Base-by-base conservation (phyloP, 2,329 filamentous ascomycete species). In the Penicillium sp. region DNA sequence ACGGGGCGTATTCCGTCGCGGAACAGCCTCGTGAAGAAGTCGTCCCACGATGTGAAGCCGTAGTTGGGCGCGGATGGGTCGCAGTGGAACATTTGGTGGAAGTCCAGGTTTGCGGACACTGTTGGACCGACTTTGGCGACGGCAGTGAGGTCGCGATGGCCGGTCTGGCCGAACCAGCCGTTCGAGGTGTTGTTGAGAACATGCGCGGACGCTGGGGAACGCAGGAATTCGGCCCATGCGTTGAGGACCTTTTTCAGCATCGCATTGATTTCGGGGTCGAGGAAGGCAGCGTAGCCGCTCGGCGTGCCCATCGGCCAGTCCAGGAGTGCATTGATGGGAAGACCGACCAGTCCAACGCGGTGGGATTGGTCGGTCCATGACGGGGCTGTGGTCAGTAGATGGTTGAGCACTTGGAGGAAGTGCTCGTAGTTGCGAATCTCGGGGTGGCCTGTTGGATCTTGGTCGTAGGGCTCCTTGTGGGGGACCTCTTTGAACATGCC, bases 401-500 rank as follows among this genome's bases (percentile, higher is more conserved):
- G 76, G 56, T 86, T 85, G 35, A 87, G 69, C 7, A 86, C 71
- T 15, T 70, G 66, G 14, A 87, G 71, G 78, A 87, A 81, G 50
- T 86, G 80, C 4, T 74, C 41, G 51, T 84, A 85, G 63, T 84
- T 75, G 7, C 78, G 75, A 41, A 87, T 77, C 62, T 84, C 80
- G 21, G 69, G 73, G 37, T 73, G 69, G 2, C 81, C 82, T 1
- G 76, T 79, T 0, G 82, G 81, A 45, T 86, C 82, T 5, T 68
- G 70, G 43, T 62, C 58, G 63, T 87, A 87, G 0, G 77, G 77
- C 13, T 72, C 66, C 60, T 79, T 80, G 20, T 60, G 57, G 0
- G 83, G 83, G 14, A 86, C 70, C 63, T 87, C 79, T 19, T 77
- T 70, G 63, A 84, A 87, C 84, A 87, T 87, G 47, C 75, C 69